phyloP scores from a whole-genome alignment of 345 rosid species.

The Lepidium sativum region DNA sequence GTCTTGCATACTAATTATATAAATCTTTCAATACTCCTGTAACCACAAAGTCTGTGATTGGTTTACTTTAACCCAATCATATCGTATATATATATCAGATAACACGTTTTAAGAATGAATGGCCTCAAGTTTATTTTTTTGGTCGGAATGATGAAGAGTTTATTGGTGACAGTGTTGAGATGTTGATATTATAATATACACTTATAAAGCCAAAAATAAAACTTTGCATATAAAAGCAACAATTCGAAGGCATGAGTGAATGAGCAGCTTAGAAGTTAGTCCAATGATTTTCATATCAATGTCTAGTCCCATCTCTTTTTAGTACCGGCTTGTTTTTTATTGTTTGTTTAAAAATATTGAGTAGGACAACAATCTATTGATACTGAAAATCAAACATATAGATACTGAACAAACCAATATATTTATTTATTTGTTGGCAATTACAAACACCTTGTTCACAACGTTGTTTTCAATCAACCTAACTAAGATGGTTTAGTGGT shows the following conservation, averaged over 20 bases:
- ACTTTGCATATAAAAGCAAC: slow-evolving; percentile 6
- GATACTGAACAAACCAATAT: too few species aligned
- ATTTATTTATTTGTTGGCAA: too few species aligned
- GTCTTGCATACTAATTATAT: not conserved
- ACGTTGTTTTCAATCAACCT: too few species aligned
- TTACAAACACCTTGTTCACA: too few species aligned
- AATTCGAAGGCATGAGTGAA: slow-evolving; percentile 8
- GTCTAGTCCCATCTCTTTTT: slow-evolving; percentile 24
- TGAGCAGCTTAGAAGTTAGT: slow-evolving; percentile 13
- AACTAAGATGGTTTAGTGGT: too few species aligned
- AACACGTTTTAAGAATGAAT: not conserved
- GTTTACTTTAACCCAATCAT: not conserved
- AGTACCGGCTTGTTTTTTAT: not conserved
- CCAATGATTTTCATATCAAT: slow-evolving; percentile 18
- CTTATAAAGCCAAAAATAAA: not conserved
- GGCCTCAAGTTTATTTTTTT: too few species aligned
- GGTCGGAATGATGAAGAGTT: not conserved
- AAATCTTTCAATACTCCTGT: not conserved
- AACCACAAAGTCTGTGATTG: not conserved
- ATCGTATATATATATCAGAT: not conserved
- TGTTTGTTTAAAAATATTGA: too few species aligned
- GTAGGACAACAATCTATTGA: too few species aligned
- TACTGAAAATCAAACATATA: too few species aligned
- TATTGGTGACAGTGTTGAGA: too few species aligned
- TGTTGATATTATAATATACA: not conserved